Evolutionary conservation across 441 rosid species (phyloP).

Genomic region (Populus hybrid): DNA sequence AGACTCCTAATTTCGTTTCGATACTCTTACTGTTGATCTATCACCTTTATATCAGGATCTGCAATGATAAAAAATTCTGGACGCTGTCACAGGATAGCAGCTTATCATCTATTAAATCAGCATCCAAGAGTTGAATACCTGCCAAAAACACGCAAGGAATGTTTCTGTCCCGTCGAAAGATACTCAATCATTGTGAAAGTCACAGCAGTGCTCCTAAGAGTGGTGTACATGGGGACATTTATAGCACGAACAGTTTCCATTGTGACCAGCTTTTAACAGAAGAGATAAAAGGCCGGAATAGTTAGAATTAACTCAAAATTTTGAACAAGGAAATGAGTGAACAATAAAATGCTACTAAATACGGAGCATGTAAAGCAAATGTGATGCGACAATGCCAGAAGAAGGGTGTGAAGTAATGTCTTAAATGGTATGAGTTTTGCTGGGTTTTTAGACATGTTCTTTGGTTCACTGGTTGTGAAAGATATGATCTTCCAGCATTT

Average conservation of each 20-base stretch:
- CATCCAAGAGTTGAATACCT: slow-evolving; percentile 46
- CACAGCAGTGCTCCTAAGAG: slow-evolving; percentile 88
- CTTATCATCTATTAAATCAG: background rate
- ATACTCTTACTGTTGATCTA: background rate
- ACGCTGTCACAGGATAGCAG: background rate
- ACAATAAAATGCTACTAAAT: background rate
- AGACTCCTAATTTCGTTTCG: background rate
- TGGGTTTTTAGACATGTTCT: slow-evolving; percentile 11
- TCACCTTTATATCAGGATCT: background rate
- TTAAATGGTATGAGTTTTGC: slow-evolving; percentile 40
- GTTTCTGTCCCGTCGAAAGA: slow-evolving; percentile 69
- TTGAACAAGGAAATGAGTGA: background rate
- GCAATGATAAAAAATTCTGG: too few relatives aligned
- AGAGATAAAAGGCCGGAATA: slow-evolving; percentile 4
- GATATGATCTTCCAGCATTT: too few relatives aligned
- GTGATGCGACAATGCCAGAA: slow-evolving; percentile 68
- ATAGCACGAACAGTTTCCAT: slow-evolving; percentile 94
- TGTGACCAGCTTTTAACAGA: slow-evolving; percentile 56
- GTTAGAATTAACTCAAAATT: background rate
- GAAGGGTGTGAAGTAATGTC: slow-evolving; percentile 68
- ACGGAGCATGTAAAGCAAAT: slow-evolving; percentile 85
- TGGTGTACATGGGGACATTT: slow-evolving; percentile 96
- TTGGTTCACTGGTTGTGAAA: slow-evolving; percentile 6
- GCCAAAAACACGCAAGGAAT: slow-evolving; percentile 62
- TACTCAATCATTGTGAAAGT: slow-evolving; percentile 88